A percentile compares a stretch with the other conserved stretches of the same genome.
Conservation (phyloP, 352 stramenopile species). For the Phytophthora foliorum region DNA sequence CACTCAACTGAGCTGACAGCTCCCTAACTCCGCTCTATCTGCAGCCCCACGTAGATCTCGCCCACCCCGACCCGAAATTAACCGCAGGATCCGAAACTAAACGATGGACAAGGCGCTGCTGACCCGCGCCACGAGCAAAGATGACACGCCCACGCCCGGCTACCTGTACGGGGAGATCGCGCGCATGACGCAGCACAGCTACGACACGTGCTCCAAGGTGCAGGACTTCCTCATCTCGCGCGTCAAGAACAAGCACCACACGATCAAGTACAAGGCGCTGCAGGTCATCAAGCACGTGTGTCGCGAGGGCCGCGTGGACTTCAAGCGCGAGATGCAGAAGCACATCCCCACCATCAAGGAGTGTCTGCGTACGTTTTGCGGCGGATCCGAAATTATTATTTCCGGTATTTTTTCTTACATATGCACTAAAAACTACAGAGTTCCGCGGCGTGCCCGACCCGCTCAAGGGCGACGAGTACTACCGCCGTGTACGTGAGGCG, state of each 20-base stretch:
- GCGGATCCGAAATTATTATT: slow-evolving; percentile 9
- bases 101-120: slow-evolving; percentile 95
- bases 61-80: neutral
- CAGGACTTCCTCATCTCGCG: slow-evolving; percentile 92
- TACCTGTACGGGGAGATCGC: slow-evolving; percentile 98
- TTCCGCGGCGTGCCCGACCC: slow-evolving; percentile 94
- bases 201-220: slow-evolving; percentile 91
- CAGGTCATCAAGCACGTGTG: slow-evolving; percentile 95
- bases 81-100: neutral
- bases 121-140: slow-evolving; percentile 93
- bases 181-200: slow-evolving; percentile 93
- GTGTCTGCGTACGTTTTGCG: slow-evolving; percentile 74
- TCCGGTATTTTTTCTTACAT: slow-evolving; percentile 11
- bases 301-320: slow-evolving; percentile 89
- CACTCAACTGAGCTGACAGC: neutral
- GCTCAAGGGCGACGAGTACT: slow-evolving; percentile 95
- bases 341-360: slow-evolving; percentile 94
- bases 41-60: slow-evolving; percentile 3
- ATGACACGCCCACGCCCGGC: slow-evolving; percentile 94
- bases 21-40: neutral
- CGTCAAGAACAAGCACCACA: slow-evolving; percentile 96
- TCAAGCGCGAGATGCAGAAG: slow-evolving; percentile 94
- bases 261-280: slow-evolving; percentile 96
- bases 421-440: slow-evolving; percentile 54
- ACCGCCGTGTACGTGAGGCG: slow-evolving; percentile 91